Base-by-base conservation (phyloP, 768 basidiomycete genomes). In the Megacollybia marginata region DNA sequence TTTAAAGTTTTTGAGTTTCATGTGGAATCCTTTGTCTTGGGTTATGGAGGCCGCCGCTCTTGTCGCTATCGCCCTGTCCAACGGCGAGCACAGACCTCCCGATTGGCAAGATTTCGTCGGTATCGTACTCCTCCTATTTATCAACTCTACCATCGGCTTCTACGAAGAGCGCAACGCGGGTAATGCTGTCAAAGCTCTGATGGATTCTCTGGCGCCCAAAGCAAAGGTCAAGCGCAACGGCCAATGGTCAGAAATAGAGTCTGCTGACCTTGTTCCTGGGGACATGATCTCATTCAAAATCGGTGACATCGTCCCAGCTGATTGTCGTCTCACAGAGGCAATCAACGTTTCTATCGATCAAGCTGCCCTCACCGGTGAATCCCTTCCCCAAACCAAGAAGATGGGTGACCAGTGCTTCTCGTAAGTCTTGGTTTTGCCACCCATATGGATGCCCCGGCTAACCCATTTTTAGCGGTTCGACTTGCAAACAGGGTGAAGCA, bases 1-100 rank as follows among this genome's bases (percentile, higher is more conserved):
- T 1, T 43, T 33, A 43, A 40, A 90, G 88, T 92, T 94, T 69
- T 71, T 92, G 58, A 83, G 84, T 65, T 98, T 98, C 80, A 98
- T 97, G 95, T 98, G 95, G 95, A 98, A 98, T 72, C 95, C 95
- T 42, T 76, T 98, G 11, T 98, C 95, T 33, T 98, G 95, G 95
- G 95, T 98, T 69, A 98, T 98, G 95, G 95, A 98, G 69, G 92
- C 86, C 54, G 93, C 93, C 35, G 89, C 91, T 8, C 76, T 92
- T 31, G 92, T 93, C 56, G 94, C 95, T 44, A 98, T 98, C 65
- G 92, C 81, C 38, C 81, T 98, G 31, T 96, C 95, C 49, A 98
- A 98, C 68, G 95, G 95, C 68, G 83, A 83, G 59, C 71, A 75
- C 49, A 72, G 75, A 48, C 81, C 94, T 28, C 95, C 95, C 16